These are phyloP conservation scores for Scytalidium lignicola DNA, from an alignment of 2,329 filamentous ascomycete species.

Conservation along the genomic window DNA sequence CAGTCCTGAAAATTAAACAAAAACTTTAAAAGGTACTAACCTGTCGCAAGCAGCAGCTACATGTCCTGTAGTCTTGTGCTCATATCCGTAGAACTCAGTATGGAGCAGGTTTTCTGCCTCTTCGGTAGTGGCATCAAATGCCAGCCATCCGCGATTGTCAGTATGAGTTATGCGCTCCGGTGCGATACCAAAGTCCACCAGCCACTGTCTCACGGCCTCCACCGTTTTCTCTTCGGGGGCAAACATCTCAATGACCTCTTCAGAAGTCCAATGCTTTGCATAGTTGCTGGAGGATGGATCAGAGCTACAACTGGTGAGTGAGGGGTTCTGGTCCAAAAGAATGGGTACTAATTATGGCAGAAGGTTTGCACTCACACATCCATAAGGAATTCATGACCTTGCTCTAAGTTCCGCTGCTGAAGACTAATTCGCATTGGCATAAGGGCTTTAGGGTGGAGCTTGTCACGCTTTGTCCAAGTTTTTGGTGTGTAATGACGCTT, in stretches of 20 bases:
- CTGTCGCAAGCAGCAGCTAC: constrained; percentile 28
- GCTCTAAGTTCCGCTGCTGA: constrained; percentile 17
- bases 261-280: constrained; percentile 29
- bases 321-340: background rate
- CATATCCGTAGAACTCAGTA: constrained; percentile 30
- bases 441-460: constrained; percentile 14
- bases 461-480: constrained; percentile 19
- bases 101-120: constrained; percentile 30
- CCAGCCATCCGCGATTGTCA: constrained; percentile 26
- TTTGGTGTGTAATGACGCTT: constrained; percentile 13
- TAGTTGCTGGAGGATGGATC: constrained; percentile 24
- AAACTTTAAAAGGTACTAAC: constrained; percentile 19
- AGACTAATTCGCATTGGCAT: constrained; percentile 22
- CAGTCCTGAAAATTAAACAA: too few relatives aligned
- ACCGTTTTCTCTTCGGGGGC: constrained; percentile 27
- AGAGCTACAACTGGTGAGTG: constrained; percentile 11
- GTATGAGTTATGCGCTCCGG: constrained; percentile 25
- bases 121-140: constrained; percentile 27
- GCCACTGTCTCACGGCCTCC: constrained; percentile 28
- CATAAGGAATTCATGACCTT: constrained; percentile 19
- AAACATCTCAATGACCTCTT: constrained; percentile 29
- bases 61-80: constrained; percentile 25
- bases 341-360: background rate
- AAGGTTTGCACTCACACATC: constrained; percentile 15
- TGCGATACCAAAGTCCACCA: constrained; percentile 27